phyloP scores from a whole-genome alignment of 2,329 filamentous ascomycete species.

The Calonectria crousiana region DNA sequence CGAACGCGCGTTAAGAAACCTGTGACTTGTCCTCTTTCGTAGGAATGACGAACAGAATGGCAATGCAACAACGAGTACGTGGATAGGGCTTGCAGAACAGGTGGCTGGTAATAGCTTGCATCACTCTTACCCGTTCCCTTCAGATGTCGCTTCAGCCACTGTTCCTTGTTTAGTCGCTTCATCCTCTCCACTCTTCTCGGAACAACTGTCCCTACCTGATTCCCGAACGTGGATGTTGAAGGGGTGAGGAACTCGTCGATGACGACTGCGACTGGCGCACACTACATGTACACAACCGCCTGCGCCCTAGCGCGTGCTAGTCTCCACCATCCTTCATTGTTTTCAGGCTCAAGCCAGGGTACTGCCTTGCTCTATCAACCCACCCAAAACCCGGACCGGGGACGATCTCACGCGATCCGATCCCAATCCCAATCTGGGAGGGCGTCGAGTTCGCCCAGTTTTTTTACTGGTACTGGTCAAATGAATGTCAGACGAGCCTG shows the following conservation, averaged over 20 bases:
- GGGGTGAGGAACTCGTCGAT: neutral
- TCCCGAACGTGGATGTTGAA: neutral
- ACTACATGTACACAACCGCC: neutral
- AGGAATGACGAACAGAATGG: neutral
- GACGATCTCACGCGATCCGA: constrained; percentile 26
- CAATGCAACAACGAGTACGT: neutral
- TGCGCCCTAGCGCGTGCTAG: neutral
- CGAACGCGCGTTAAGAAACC: neutral
- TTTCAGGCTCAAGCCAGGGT: constrained; percentile 8
- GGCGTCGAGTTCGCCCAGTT: constrained; percentile 11
- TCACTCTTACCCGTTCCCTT: neutral
- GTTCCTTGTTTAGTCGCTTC: neutral
- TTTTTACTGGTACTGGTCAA: constrained; percentile 10
- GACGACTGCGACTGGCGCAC: constrained; percentile 12
- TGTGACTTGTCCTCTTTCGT: too few relatives aligned
- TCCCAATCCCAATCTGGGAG: constrained; percentile 18
- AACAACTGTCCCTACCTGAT: neutral
- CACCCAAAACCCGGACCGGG: constrained; percentile 1
- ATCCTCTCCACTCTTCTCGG: neutral
- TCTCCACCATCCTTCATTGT: neutral
- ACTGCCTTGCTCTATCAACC: constrained; percentile 10
- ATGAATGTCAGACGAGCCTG: constrained; percentile 30
- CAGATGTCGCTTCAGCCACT: neutral
- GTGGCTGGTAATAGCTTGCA: neutral
- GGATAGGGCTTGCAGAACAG: neutral